Conservation (phyloP, 2,329 filamentous ascomycete species). For the Aspergillus clavatus region DNA sequence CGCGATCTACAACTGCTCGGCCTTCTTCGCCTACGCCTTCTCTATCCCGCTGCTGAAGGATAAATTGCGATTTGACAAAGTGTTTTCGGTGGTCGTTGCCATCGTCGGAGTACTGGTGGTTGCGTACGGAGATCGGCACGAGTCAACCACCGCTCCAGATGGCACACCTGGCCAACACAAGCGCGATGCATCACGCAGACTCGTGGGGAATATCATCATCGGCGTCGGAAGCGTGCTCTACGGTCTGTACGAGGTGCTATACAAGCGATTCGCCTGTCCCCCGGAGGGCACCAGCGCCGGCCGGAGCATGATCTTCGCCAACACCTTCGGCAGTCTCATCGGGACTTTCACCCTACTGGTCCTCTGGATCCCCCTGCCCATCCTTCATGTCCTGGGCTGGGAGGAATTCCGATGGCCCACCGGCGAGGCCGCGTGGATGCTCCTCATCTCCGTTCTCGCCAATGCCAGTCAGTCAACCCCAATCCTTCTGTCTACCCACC, state of each 20-base stretch:
- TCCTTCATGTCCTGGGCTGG: slow-evolving; percentile 72
- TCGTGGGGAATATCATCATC: slow-evolving; percentile 86
- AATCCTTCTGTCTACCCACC: not conserved
- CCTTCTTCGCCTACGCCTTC: slow-evolving; percentile 97
- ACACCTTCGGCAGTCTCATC: slow-evolving; percentile 82
- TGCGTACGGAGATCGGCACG: slow-evolving; percentile 76
- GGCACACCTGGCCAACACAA: slow-evolving; percentile 36
- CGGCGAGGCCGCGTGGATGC: slow-evolving; percentile 72
- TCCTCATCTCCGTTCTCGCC: slow-evolving; percentile 72
- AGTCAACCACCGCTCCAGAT: slow-evolving; percentile 41
- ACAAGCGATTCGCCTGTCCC: slow-evolving; percentile 89
- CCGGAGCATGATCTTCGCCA: slow-evolving; percentile 95
- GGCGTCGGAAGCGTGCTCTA: slow-evolving; percentile 87
- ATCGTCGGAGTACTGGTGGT: slow-evolving; percentile 90
- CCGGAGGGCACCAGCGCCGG: slow-evolving; percentile 78
- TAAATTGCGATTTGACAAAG: slow-evolving; percentile 76
- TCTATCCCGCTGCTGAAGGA: slow-evolving; percentile 86
- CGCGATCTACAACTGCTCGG: slow-evolving; percentile 98
- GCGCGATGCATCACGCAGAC: slow-evolving; percentile 60
- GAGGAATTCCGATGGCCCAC: slow-evolving; percentile 79
- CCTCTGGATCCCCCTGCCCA: slow-evolving; percentile 85
- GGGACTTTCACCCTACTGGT: slow-evolving; percentile 79
- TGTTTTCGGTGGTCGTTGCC: slow-evolving; percentile 77
- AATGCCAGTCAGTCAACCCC: slow-evolving; percentile 63
- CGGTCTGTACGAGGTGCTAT: slow-evolving; percentile 93